A percentile compares a stretch with the other conserved stretches of the same genome.
Evolutionary conservation across 345 rosid genomes (phyloP).

Genomic region (Euclidium syriacum): DNA sequence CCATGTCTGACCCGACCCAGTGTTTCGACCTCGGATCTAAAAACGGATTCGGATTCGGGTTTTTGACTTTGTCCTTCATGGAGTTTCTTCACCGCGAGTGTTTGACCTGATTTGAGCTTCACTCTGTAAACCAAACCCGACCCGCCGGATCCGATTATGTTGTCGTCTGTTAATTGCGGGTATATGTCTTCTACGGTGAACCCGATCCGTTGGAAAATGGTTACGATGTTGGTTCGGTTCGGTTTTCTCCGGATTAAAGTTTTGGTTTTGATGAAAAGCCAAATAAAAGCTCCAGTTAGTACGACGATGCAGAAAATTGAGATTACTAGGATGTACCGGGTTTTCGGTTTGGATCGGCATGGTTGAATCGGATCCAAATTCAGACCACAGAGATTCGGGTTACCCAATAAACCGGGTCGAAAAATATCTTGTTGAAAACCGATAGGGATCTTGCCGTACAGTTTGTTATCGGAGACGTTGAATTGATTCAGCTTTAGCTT

Average conservation of each 20-base stretch:
- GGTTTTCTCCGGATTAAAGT: constrained; percentile 27
- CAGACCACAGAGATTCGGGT: constrained; percentile 60
- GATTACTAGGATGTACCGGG: constrained; percentile 23
- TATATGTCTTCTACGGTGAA: constrained; percentile 42
- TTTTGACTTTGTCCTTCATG: constrained; percentile 27
- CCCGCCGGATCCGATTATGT: constrained; percentile 58
- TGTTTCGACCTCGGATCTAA: constrained; percentile 48
- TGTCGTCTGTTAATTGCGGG: constrained; percentile 38
- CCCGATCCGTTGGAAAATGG: constrained; percentile 51
- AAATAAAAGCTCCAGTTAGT: constrained; percentile 37
- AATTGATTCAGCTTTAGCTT: constrained; percentile 45
- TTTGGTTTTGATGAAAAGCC: constrained; percentile 38
- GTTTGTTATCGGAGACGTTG: constrained; percentile 53
- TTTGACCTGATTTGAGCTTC: constrained; percentile 44
- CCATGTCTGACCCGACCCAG: constrained; percentile 61
- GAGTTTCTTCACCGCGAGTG: constrained; percentile 65
- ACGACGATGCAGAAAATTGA: constrained; percentile 32
- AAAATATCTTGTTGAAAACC: constrained; percentile 34
- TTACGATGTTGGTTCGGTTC: constrained; percentile 36
- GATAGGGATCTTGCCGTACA: constrained; percentile 49
- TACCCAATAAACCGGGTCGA: constrained; percentile 46
- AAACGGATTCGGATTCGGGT: constrained; percentile 21
- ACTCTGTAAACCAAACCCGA: constrained; percentile 62
- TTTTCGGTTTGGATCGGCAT: constrained; percentile 36
- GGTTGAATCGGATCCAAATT: constrained; percentile 38